These are phyloP conservation scores for Nicotiana tomentosiformis DNA, from an alignment of 257 asterid species.

Conservation along the genomic window DNA sequence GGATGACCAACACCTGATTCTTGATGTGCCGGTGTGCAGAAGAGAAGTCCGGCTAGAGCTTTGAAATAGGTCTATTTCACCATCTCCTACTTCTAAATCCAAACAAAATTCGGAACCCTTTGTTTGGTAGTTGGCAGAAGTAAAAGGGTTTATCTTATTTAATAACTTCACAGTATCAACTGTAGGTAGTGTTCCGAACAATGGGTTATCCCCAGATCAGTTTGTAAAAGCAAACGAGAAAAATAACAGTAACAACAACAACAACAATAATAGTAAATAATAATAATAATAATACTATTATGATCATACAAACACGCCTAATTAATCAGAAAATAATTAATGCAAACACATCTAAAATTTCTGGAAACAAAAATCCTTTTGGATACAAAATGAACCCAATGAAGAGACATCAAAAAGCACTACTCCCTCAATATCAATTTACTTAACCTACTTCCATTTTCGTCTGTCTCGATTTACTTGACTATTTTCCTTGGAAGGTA, in stretches of 20 bases:
- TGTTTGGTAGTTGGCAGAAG: not conserved
- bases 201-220: not conserved
- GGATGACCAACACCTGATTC: not conserved
- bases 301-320: not conserved
- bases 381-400: not conserved
- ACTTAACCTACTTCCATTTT: not conserved
- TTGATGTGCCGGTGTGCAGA: not conserved
- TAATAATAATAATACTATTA: not conserved
- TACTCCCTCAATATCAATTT: not conserved
- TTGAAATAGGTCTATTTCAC: not conserved
- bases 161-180: not conserved
- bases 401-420: not conserved
- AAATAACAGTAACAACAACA: not conserved
- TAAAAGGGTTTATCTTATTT: not conserved
- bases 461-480: not conserved
- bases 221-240: not conserved
- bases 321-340: not conserved
- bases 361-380: not conserved
- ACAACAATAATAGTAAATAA: not conserved
- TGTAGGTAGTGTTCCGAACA: not conserved
- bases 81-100: not conserved
- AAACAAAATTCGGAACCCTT: not conserved
- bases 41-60: not conserved
- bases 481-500: not conserved
- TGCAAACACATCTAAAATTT: not conserved